Percentiles rank a stretch among this genome's conserved stretches.
Evolutionary conservation across 2,329 filamentous ascomycete species (phyloP).

Genomic region (Thermomyces lanuginosus): DNA sequence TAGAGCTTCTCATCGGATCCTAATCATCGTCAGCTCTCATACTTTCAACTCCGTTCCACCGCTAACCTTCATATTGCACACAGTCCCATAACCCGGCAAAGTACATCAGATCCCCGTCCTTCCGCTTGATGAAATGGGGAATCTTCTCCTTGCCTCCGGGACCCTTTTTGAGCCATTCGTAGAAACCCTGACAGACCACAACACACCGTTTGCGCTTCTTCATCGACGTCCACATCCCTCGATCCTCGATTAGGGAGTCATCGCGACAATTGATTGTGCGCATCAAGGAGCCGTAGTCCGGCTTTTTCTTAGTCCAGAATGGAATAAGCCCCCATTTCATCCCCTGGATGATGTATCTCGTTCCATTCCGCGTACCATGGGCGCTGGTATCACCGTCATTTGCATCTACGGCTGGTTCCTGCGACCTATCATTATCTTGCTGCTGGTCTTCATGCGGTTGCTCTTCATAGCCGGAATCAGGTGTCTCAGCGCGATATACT

Average conservation of each 20-base stretch:
- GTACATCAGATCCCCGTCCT: slow-evolving; percentile 70
- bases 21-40: slow-evolving; percentile 12
- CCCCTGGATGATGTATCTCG: slow-evolving; percentile 64
- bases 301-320: slow-evolving; percentile 77
- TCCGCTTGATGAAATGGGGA: slow-evolving; percentile 68
- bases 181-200: slow-evolving; percentile 81
- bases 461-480: slow-evolving; percentile 36
- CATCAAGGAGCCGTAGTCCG: slow-evolving; percentile 60
- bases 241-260: slow-evolving; percentile 59
- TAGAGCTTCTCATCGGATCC: slow-evolving; percentile 54
- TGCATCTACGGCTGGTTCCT: neutral
- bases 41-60: too few species aligned
- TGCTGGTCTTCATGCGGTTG: slow-evolving; percentile 9
- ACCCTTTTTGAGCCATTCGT: slow-evolving; percentile 80
- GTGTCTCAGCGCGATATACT: slow-evolving; percentile 64
- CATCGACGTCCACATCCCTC: slow-evolving; percentile 84
- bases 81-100: slow-evolving; percentile 88
- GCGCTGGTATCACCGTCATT: slow-evolving; percentile 8
- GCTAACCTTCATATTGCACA: slow-evolving; percentile 58
- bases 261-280: slow-evolving; percentile 92
- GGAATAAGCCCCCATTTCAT: slow-evolving; percentile 97
- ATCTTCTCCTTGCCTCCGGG: slow-evolving; percentile 57
- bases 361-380: slow-evolving; percentile 15
- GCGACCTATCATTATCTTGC: slow-evolving; percentile 5
- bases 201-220: slow-evolving; percentile 79